A percentile compares a stretch with the other conserved stretches of the same genome.
phyloP scores from a whole-genome alignment of 331 rosid species.

The Quercus tomentella region DNA sequence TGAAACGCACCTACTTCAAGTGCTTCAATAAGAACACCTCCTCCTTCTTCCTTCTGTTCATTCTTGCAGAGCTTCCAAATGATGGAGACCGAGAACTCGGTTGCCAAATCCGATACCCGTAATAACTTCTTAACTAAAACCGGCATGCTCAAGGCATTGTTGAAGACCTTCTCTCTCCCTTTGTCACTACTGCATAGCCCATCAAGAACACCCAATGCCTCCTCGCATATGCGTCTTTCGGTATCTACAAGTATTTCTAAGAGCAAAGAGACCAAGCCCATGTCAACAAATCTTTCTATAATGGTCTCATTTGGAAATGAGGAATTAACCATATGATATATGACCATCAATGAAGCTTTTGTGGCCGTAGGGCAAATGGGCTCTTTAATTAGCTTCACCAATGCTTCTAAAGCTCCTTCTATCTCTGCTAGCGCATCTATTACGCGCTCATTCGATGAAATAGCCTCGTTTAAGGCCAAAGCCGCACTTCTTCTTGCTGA shows the following conservation, averaged over 20 bases:
- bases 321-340: conserved; percentile 23
- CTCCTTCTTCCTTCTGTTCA: conserved; percentile 27
- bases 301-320: neutral
- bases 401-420: conserved; percentile 29
- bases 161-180: conserved; percentile 31
- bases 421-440: conserved; percentile 4
- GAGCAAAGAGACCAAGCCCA: conserved; percentile 32
- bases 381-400: conserved; percentile 39
- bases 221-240: conserved; percentile 39
- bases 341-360: conserved; percentile 37
- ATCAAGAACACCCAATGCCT: conserved; percentile 40
- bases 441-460: conserved; percentile 19
- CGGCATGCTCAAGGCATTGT: conserved; percentile 34
- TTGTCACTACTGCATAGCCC: conserved; percentile 21
- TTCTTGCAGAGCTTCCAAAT: conserved; percentile 46
- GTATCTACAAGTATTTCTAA: conserved; percentile 32
- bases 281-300: conserved; percentile 13
- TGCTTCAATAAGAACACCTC: conserved; percentile 46
- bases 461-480: conserved; percentile 29
- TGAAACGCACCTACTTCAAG: conserved; percentile 71
- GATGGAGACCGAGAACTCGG: conserved; percentile 38
- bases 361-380: conserved; percentile 41
- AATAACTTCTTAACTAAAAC: conserved; percentile 46
- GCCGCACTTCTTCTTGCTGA: conserved; percentile 24
- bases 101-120: conserved; percentile 38